A percentile compares a stretch with the other conserved stretches of the same genome.
These are phyloP conservation scores for Sclerospora graminicola DNA, from an alignment of 352 stramenopile genomes.

Conservation along the genomic window DNA sequence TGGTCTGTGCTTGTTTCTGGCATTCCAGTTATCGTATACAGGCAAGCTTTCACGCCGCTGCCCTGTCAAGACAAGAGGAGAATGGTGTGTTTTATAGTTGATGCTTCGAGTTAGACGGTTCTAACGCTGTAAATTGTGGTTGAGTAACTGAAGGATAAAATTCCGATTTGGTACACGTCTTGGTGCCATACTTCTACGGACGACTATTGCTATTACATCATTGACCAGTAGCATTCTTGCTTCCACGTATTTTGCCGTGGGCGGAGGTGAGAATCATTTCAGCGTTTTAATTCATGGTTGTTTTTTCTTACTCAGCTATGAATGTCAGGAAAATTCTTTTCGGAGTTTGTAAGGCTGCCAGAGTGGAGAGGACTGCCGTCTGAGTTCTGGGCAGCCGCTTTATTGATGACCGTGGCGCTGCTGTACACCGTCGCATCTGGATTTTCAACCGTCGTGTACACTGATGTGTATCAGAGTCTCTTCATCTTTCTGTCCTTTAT, in stretches of 20 bases:
- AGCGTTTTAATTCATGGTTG: background rate
- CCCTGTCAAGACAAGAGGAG: slow-evolving; percentile 64
- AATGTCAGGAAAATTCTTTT: slow-evolving; percentile 56
- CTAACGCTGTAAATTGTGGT: background rate
- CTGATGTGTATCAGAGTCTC: slow-evolving; percentile 72
- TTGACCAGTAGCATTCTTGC: slow-evolving; percentile 49
- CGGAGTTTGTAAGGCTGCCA: slow-evolving; percentile 60
- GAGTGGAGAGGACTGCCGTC: slow-evolving; percentile 40
- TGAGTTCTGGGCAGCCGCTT: slow-evolving; percentile 58
- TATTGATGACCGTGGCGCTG: slow-evolving; percentile 58
- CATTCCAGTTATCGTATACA: slow-evolving; percentile 73
- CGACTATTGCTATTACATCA: slow-evolving; percentile 59
- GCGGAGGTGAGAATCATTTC: slow-evolving; percentile 25
- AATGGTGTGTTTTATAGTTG: slow-evolving; percentile 33
- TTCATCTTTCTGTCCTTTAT: slow-evolving; percentile 76
- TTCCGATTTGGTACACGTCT: slow-evolving; percentile 56
- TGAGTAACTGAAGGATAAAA: slow-evolving; percentile 45
- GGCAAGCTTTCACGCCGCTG: slow-evolving; percentile 65
- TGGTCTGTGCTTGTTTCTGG: slow-evolving; percentile 65
- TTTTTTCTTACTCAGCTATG: background rate
- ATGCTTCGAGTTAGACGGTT: background rate
- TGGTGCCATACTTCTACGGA: slow-evolving; percentile 47
- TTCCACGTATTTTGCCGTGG: slow-evolving; percentile 73
- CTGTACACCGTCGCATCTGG: slow-evolving; percentile 64
- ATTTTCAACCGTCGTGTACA: slow-evolving; percentile 72